Evolutionary conservation across 768 basidiomycete genomes (phyloP).

Genomic region (Macrolepiota dolichaula): DNA sequence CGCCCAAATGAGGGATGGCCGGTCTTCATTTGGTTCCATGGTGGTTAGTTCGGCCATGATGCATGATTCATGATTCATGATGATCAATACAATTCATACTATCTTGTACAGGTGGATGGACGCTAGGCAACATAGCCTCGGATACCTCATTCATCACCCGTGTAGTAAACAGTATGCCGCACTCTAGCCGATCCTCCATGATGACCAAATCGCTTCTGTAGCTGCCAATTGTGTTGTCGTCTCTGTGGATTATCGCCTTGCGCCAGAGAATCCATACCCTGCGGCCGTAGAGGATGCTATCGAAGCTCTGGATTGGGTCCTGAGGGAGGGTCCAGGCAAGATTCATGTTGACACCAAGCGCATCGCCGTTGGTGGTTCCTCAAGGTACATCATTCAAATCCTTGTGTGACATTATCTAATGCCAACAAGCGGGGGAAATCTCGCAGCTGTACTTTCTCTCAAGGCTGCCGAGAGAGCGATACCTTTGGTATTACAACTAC

Average conservation of each 20-base stretch:
- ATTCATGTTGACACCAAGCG: conserved; percentile 47
- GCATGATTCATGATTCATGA: not conserved
- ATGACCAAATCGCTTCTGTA: conserved; percentile 19
- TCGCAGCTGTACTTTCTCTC: conserved; percentile 63
- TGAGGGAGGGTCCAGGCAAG: conserved; percentile 39
- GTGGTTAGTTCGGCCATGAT: conserved; percentile 39
- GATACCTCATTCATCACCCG: conserved; percentile 62
- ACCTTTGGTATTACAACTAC: conserved; percentile 55
- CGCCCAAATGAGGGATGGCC: conserved; percentile 63
- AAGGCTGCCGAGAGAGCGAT: conserved; percentile 54
- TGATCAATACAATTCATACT: not conserved
- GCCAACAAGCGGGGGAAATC: conserved; percentile 57
- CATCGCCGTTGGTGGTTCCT: conserved; percentile 72
- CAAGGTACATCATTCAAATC: conserved; percentile 42
- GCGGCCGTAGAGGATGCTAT: conserved; percentile 69
- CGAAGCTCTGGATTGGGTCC: conserved; percentile 64
- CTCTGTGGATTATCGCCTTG: conserved; percentile 69
- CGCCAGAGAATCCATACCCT: conserved; percentile 69
- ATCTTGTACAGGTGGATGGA: conserved; percentile 62
- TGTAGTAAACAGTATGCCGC: conserved; percentile 49
- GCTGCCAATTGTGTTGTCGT: conserved; percentile 61
- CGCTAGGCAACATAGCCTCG: conserved; percentile 59
- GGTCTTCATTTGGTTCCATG: conserved; percentile 71
- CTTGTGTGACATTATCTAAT: not conserved
- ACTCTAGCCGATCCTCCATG: not conserved